Conservation (phyloP, 441 rosid species). For the Omphalea diandra region DNA sequence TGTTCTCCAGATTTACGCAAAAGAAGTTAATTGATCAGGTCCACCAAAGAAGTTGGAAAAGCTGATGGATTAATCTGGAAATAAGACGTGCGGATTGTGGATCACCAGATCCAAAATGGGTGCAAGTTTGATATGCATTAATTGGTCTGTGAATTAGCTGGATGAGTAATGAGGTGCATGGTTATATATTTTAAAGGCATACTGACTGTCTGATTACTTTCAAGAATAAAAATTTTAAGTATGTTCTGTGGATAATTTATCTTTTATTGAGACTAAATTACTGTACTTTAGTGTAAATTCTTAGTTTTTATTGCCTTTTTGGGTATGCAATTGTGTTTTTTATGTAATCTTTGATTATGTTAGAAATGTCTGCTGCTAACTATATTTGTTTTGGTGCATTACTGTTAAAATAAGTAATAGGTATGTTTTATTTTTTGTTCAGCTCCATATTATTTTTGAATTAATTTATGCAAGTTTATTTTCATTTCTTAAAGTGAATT, state of each 20-base stretch:
- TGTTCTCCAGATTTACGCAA: no score
- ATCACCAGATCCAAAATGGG: no score
- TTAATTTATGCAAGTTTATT: no score
- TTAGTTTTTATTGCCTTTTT: not conserved
- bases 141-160: not conserved
- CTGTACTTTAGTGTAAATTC: not conserved
- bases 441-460: no score
- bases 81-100: no score
- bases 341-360: not conserved
- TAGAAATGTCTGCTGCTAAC: conserved; percentile 21
- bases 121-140: no score
- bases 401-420: not conserved
- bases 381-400: conserved; percentile 22
- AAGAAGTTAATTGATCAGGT: no score
- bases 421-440: no score
- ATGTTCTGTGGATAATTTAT: not conserved
- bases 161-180: not conserved
- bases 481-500: no score
- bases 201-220: not conserved
- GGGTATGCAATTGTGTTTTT: not conserved
- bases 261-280: not conserved
- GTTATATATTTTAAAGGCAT: not conserved
- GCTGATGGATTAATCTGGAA: no score
- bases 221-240: no score
- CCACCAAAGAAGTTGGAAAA: no score